These are phyloP conservation scores for Aspergillus felis DNA, from an alignment of 2,329 filamentous ascomycete species.

Conservation along the genomic window DNA sequence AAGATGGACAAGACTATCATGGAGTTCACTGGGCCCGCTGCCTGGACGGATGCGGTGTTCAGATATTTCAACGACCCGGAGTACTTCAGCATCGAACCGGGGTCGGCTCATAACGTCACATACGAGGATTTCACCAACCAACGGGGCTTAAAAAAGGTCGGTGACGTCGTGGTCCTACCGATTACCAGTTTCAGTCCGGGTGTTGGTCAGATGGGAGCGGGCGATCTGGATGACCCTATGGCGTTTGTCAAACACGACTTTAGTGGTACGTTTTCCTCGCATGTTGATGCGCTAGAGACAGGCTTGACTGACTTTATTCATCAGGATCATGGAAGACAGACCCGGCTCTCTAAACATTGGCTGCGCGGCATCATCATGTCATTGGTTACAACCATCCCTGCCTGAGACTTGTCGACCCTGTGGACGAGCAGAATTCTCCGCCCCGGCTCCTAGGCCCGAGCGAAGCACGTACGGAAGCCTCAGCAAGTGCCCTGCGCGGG, in stretches of 20 bases:
- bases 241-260: constrained; percentile 97
- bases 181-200: constrained; percentile 98
- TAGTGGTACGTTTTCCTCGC: constrained; percentile 59
- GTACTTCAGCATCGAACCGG: constrained; percentile 72
- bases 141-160: constrained; percentile 75
- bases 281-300: neutral
- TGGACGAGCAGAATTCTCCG: neutral
- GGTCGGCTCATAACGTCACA: constrained; percentile 69
- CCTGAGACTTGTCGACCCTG: neutral
- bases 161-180: constrained; percentile 87
- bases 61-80: constrained; percentile 87
- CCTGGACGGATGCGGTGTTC: constrained; percentile 93
- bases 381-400: neutral
- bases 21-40: constrained; percentile 87
- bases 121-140: constrained; percentile 90
- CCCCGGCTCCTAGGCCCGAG: neutral
- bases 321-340: constrained; percentile 38
- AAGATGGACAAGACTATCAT: constrained; percentile 71
- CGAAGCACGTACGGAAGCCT: neutral
- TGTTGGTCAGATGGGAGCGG: constrained; percentile 86
- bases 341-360: constrained; percentile 23
- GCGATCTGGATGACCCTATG: constrained; percentile 86
- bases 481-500: neutral
- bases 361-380: neutral
- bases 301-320: constrained; percentile 3